These are phyloP conservation scores for Simplicillium sp. DNA, from an alignment of 2,329 filamentous ascomycete genomes.

Conservation along the genomic window DNA sequence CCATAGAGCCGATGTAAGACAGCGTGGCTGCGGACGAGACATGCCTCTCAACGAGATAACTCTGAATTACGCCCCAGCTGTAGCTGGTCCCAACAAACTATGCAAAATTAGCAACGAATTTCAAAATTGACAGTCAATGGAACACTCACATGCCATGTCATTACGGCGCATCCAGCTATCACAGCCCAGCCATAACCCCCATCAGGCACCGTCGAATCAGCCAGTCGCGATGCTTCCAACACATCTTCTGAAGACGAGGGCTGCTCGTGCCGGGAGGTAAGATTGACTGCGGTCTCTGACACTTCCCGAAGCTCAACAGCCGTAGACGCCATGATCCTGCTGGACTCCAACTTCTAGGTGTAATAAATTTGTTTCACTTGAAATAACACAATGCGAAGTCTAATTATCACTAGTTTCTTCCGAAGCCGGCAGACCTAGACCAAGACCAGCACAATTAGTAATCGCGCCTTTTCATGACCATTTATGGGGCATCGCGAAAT, in stretches of 20 bases:
- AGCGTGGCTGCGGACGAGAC: slow-evolving; percentile 40
- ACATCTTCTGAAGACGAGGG: background rate
- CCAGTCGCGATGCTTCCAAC: background rate
- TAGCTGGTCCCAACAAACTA: slow-evolving; percentile 49
- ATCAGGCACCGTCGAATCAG: slow-evolving; percentile 10
- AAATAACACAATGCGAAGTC: no score
- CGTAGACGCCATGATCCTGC: background rate
- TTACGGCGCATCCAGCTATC: slow-evolving; percentile 12
- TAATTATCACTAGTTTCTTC: no score
- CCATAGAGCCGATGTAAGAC: slow-evolving; percentile 48
- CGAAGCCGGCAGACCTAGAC: no score
- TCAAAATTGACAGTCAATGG: background rate
- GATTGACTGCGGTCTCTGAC: background rate
- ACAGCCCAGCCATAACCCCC: slow-evolving; percentile 19
- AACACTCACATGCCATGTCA: slow-evolving; percentile 8
- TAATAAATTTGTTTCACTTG: no score
- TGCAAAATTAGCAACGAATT: slow-evolving; percentile 28
- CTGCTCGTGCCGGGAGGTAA: slow-evolving; percentile 3
- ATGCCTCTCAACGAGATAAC: slow-evolving; percentile 38
- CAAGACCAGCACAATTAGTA: no score
- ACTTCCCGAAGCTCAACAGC: background rate
- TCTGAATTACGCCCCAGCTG: slow-evolving; percentile 52
- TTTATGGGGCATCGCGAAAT: background rate
- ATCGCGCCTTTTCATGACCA: background rate
- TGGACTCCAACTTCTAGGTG: no score